Percentiles rank a stretch among this genome's conserved stretches.
Evolutionary conservation across 2,329 filamentous ascomycete species (phyloP).

Genomic region (Trichoderma sp.): DNA sequence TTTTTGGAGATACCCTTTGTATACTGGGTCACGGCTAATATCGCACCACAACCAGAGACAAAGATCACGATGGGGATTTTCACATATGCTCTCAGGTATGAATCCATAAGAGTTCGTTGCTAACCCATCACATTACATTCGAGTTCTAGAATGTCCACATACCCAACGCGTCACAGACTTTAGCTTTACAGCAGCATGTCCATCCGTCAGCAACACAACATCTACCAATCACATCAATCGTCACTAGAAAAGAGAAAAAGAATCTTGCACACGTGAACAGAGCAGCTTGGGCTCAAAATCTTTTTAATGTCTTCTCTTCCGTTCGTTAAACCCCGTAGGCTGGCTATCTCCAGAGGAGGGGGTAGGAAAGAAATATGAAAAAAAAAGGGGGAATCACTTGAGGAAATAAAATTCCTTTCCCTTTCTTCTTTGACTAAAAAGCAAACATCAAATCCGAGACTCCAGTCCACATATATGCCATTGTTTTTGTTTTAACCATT

Average conservation of each 20-base stretch:
- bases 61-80: background rate
- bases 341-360: conserved; percentile 41
- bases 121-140: no score
- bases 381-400: conserved; percentile 26
- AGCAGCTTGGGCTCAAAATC: conserved; percentile 25
- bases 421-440: conserved; percentile 28
- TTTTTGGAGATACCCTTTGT: background rate
- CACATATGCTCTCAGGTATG: no score
- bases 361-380: conserved; percentile 11
- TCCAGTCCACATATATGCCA: conserved; percentile 42
- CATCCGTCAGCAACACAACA: no score
- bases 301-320: conserved; percentile 38
- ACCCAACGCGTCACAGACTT: no score
- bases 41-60: background rate
- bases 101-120: no score
- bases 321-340: conserved; percentile 39
- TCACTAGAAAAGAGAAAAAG: background rate
- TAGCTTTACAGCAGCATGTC: no score
- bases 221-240: background rate
- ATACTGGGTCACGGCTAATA: background rate
- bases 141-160: no score
- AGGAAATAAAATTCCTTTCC: conserved; percentile 19
- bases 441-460: conserved; percentile 46
- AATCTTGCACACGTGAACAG: conserved; percentile 14
- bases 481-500: conserved; percentile 28